These are phyloP conservation scores for Escallonia herrerae DNA, from an alignment of 129 eudicot species.

Conservation along the genomic window DNA sequence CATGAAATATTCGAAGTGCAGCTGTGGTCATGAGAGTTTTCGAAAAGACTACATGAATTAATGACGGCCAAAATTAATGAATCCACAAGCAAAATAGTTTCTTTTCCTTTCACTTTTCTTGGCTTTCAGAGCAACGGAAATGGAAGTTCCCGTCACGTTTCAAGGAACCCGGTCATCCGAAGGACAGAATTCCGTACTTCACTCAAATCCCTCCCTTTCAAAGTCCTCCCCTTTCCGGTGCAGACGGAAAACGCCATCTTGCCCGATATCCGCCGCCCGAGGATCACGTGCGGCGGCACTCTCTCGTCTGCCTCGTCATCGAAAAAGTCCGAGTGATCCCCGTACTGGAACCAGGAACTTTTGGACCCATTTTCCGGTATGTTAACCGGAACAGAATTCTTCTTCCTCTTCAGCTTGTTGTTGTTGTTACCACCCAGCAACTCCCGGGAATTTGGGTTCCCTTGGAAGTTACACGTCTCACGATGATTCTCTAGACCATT, in stretches of 20 bases:
- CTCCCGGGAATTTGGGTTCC: neutral
- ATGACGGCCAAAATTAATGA: neutral
- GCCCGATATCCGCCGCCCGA: conserved; percentile 43
- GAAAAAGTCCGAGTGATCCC: conserved; percentile 15
- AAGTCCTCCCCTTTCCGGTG: conserved; percentile 53
- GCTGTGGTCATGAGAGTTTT: neutral
- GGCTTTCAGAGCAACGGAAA: neutral
- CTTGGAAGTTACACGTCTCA: neutral
- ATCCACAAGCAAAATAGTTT: neutral
- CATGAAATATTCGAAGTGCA: too few species aligned
- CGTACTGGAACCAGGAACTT: conserved; percentile 17
- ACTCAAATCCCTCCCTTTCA: conserved; percentile 62
- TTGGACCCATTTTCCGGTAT: conserved; percentile 20
- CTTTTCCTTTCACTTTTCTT: neutral
- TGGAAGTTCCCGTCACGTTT: conserved; percentile 26
- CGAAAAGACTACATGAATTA: neutral
- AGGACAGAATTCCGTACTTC: conserved; percentile 71
- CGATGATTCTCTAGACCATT: neutral
- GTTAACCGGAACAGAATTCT: conserved; percentile 21
- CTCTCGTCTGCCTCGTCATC: conserved; percentile 42
- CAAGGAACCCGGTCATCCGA: conserved; percentile 76
- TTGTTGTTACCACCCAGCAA: neutral
- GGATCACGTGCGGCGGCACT: conserved; percentile 69
- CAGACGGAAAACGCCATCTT: conserved; percentile 69
- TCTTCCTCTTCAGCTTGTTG: conserved; percentile 17